Conservation (phyloP, 2,329 filamentous ascomycete species). For the Fusarium compactum region DNA sequence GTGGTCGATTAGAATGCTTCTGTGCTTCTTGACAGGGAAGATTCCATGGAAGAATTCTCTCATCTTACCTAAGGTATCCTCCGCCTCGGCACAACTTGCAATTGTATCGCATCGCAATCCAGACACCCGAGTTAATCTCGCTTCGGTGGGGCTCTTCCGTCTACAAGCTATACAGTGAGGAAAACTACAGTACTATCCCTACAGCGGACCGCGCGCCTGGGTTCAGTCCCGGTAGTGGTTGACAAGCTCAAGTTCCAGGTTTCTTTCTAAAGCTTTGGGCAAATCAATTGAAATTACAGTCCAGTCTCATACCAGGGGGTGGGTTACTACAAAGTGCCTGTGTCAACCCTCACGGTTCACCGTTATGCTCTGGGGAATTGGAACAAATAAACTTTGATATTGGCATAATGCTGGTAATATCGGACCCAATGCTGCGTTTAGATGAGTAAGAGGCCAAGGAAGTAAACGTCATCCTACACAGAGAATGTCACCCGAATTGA, state of each 20-base stretch:
- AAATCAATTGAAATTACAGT: constrained; percentile 20
- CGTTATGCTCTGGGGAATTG: constrained; percentile 5
- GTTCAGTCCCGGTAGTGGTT: constrained; percentile 12
- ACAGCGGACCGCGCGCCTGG: constrained; percentile 26
- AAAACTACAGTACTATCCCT: constrained; percentile 5
- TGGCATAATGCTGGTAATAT: constrained; percentile 28
- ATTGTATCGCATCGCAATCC: neutral
- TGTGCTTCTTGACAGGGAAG: constrained; percentile 27
- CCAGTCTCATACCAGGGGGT: constrained; percentile 5
- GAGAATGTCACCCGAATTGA: constrained; percentile 3
- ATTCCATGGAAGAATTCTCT: constrained; percentile 28
- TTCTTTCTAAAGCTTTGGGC: constrained; percentile 26
- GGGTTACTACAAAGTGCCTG: neutral
- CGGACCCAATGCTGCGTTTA: neutral
- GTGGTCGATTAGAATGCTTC: constrained; percentile 14
- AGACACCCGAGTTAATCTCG: constrained; percentile 36
- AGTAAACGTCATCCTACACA: constrained; percentile 20
- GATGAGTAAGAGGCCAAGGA: constrained; percentile 2
- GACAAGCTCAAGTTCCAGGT: constrained; percentile 17
- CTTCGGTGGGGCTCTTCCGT: constrained; percentile 19
- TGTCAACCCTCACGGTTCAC: constrained; percentile 6
- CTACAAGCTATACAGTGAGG: neutral
- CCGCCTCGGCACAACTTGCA: constrained; percentile 20
- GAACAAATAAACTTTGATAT: constrained; percentile 19
- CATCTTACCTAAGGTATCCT: constrained; percentile 13